Percentiles rank a stretch among this genome's conserved stretches.
phyloP scores from a whole-genome alignment of 306 rosid species.

The Dicorynia guianensis region DNA sequence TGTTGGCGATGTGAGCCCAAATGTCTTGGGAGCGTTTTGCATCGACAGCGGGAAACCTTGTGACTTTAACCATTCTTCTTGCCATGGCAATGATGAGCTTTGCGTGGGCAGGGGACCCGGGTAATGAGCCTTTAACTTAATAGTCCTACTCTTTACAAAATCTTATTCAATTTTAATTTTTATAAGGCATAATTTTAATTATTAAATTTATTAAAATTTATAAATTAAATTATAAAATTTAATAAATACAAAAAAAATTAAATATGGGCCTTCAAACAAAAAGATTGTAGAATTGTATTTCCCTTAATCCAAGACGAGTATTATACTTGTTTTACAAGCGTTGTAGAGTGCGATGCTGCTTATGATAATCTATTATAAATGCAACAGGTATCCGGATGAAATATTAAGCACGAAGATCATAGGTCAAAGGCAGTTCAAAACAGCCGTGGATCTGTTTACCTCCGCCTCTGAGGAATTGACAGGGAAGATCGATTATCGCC shows the following conservation, averaged over 20 bases:
- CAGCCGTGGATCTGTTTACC: constrained; percentile 60
- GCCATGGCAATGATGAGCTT: constrained; percentile 74
- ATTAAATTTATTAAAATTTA: too few relatives aligned
- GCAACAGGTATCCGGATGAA: constrained; percentile 76
- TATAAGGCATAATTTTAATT: too few relatives aligned
- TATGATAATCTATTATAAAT: constrained; percentile 18
- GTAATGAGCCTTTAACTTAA: constrained; percentile 36
- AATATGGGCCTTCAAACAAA: too few relatives aligned
- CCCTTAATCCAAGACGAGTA: constrained; percentile 11
- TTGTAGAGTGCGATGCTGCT: not conserved
- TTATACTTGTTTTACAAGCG: not conserved
- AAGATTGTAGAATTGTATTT: too few relatives aligned
- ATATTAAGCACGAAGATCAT: constrained; percentile 75
- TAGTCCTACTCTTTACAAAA: too few relatives aligned
- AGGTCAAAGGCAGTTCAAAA: constrained; percentile 75
- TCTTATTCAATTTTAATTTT: too few relatives aligned
- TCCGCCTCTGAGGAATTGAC: constrained; percentile 64
- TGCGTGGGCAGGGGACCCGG: constrained; percentile 90
- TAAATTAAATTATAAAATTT: too few relatives aligned
- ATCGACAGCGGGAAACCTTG: constrained; percentile 71
- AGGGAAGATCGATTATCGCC: constrained; percentile 71
- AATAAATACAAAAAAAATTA: too few relatives aligned
- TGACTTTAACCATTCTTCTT: constrained; percentile 77
- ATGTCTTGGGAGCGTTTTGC: constrained; percentile 87
- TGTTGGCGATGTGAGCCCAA: constrained; percentile 90